Conservation (phyloP, 352 stramenopile species). For the Pythium folliculosum region DNA sequence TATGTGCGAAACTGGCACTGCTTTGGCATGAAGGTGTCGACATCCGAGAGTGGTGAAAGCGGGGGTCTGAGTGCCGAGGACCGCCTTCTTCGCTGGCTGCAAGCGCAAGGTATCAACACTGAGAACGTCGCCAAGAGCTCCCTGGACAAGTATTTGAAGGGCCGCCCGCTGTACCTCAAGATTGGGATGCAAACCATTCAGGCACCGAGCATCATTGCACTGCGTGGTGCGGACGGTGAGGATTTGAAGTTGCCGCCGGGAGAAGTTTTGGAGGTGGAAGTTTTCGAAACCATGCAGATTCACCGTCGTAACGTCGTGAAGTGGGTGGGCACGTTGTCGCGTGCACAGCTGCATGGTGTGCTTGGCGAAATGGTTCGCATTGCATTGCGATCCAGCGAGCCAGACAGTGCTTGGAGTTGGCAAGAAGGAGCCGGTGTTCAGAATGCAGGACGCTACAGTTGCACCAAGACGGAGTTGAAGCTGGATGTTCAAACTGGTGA, state of each 20-base stretch:
- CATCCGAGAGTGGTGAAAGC: slow-evolving; percentile 44
- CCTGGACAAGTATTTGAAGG: slow-evolving; percentile 86
- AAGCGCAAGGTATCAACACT: slow-evolving; percentile 90
- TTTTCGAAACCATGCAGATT: slow-evolving; percentile 84
- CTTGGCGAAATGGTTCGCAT: slow-evolving; percentile 73
- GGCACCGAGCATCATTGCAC: slow-evolving; percentile 78
- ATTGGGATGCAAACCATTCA: slow-evolving; percentile 88
- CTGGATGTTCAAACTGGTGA: slow-evolving; percentile 86
- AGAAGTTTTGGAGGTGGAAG: slow-evolving; percentile 84
- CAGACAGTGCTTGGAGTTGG: slow-evolving; percentile 63
- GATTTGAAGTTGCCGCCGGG: slow-evolving; percentile 73
- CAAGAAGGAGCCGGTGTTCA: slow-evolving; percentile 53
- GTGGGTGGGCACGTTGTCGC: slow-evolving; percentile 48
- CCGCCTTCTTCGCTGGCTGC: slow-evolving; percentile 83
- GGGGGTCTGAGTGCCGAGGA: slow-evolving; percentile 68
- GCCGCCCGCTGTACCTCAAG: slow-evolving; percentile 84
- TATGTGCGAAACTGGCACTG: slow-evolving; percentile 92
- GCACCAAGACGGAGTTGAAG: slow-evolving; percentile 78
- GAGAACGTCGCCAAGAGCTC: slow-evolving; percentile 78
- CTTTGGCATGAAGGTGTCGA: slow-evolving; percentile 86
- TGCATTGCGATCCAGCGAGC: slow-evolving; percentile 63
- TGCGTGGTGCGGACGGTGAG: slow-evolving; percentile 52
- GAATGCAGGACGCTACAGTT: slow-evolving; percentile 68
- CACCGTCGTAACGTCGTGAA: slow-evolving; percentile 78
- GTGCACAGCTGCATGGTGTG: slow-evolving; percentile 26